Evolutionary conservation across 2,329 filamentous ascomycete species (phyloP).

Genomic region (Penicillium sp.): DNA sequence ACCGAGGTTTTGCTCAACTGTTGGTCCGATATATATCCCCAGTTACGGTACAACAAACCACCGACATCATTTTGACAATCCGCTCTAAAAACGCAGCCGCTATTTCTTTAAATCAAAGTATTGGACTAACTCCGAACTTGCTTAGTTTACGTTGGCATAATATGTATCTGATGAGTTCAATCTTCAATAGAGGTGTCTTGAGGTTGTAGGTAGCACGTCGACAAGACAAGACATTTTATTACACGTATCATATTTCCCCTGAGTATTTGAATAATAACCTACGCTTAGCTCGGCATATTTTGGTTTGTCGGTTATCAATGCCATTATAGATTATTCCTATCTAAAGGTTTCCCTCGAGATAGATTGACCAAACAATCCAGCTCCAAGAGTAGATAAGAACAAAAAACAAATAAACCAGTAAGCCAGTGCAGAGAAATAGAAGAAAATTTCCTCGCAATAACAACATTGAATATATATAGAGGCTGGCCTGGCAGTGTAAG

Average conservation of each 20-base stretch:
- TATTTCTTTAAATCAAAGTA: background rate
- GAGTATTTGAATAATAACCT: background rate
- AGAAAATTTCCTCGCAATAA: background rate
- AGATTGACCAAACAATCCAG: background rate
- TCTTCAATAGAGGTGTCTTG: background rate
- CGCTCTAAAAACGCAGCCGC: no score
- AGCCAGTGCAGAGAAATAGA: background rate
- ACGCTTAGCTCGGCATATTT: background rate
- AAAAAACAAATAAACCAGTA: background rate
- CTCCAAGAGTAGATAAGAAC: background rate
- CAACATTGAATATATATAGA: background rate
- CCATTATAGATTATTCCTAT: background rate
- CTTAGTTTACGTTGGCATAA: background rate
- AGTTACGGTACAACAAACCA: background rate
- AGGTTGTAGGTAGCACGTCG: background rate
- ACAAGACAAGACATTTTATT: background rate
- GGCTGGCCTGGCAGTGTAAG: background rate
- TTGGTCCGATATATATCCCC: background rate
- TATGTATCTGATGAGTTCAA: background rate
- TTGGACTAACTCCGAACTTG: background rate
- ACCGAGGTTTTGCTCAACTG: background rate
- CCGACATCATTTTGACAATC: background rate
- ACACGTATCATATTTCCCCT: background rate
- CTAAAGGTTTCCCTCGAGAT: background rate
- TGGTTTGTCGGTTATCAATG: background rate